phyloP scores from a whole-genome alignment of 441 rosid species.

The Erysimum cheiri region DNA sequence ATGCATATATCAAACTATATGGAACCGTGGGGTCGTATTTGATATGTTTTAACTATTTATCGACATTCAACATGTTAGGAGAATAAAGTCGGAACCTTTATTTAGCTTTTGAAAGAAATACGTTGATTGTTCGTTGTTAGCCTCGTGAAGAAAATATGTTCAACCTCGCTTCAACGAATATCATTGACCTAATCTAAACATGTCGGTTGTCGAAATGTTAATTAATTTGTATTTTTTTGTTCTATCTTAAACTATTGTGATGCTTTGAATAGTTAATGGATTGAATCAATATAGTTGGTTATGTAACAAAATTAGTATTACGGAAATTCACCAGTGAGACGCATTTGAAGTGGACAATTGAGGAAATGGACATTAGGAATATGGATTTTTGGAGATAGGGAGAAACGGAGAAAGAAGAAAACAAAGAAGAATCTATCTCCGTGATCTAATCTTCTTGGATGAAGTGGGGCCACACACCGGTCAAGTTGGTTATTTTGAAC shows the following conservation, averaged over 20 bases:
- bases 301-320: constrained; percentile 2
- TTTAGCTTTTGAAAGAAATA: constrained; percentile 27
- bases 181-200: constrained; percentile 22
- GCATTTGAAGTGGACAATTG: constrained; percentile 19
- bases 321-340: constrained; percentile 17
- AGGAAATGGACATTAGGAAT: constrained; percentile 35
- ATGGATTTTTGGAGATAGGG: constrained; percentile 28
- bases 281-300: not conserved
- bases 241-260: not conserved
- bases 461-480: constrained; percentile 36
- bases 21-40: constrained; percentile 33
- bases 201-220: constrained; percentile 28
- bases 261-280: constrained; percentile 8
- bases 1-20: constrained; percentile 40
- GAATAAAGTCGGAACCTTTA: constrained; percentile 23
- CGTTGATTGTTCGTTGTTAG: constrained; percentile 36
- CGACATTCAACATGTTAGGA: constrained; percentile 30
- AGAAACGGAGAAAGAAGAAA: constrained; percentile 32
- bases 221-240: not conserved
- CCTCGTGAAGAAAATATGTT: constrained; percentile 26
- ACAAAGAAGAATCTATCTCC: constrained; percentile 43
- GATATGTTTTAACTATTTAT: constrained; percentile 33
- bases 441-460: constrained; percentile 31
- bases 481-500: constrained; percentile 36
- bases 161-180: constrained; percentile 34